Evolutionary conservation across 345 rosid species (phyloP).

Genomic region (Rhizophora mangle): DNA sequence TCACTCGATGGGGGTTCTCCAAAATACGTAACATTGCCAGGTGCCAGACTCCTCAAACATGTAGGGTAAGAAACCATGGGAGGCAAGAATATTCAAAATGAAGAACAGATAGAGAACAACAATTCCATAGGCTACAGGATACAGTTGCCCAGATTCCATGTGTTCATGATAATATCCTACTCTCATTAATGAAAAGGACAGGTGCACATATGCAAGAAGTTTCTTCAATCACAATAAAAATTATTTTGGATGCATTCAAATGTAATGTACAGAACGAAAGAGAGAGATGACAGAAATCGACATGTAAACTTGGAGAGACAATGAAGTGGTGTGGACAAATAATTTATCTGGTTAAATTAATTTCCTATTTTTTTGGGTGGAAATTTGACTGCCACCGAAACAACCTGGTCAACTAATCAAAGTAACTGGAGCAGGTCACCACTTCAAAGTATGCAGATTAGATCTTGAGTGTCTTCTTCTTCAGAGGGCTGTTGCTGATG

Average conservation of each 20-base stretch:
- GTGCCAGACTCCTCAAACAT: no score
- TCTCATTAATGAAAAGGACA: no score
- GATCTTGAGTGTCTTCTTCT: slow-evolving; percentile 18
- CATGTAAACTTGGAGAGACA: not conserved
- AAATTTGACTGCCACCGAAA: slow-evolving; percentile 22
- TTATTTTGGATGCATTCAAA: not conserved
- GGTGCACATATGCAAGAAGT: no score
- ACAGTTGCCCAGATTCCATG: no score
- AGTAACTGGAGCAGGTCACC: not conserved
- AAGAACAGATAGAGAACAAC: no score
- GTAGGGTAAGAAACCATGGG: no score
- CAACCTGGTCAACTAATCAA: slow-evolving; percentile 14
- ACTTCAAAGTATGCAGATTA: slow-evolving; percentile 11
- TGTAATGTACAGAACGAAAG: not conserved
- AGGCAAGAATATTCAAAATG: no score
- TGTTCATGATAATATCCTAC: no score
- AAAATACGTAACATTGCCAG: no score
- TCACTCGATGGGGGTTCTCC: no score
- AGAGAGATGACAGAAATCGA: not conserved
- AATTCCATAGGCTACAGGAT: no score
- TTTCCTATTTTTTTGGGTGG: slow-evolving; percentile 25
- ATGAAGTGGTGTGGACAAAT: slow-evolving; percentile 8
- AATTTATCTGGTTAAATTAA: slow-evolving; percentile 14
- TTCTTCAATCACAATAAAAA: no score
- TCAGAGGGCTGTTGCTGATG: slow-evolving; percentile 5